Percentiles rank a stretch among this genome's conserved stretches.
These are phyloP conservation scores for Aspergillus steynii DNA, from an alignment of 495 filamentous ascomycete genomes.

Conservation along the genomic window DNA sequence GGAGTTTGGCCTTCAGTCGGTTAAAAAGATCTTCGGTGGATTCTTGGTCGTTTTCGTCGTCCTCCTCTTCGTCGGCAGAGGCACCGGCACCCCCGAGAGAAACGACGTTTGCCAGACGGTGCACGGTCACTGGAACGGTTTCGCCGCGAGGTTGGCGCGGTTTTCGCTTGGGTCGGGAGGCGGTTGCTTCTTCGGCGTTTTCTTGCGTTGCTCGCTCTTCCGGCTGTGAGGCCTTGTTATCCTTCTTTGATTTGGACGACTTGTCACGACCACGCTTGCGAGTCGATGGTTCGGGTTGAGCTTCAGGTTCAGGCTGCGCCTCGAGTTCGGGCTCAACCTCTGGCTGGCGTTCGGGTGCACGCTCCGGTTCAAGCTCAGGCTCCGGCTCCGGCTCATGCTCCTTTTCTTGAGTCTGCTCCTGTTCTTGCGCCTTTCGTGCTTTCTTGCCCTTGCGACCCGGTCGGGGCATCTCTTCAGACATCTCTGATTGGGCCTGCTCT, in stretches of 20 bases:
- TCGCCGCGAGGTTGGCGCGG: constrained; percentile 39
- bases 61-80: constrained; percentile 31
- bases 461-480: not conserved
- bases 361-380: constrained; percentile 3
- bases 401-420: constrained; percentile 3
- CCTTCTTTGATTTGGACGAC: constrained; percentile 18
- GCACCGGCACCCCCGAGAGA: constrained; percentile 28
- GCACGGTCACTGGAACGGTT: constrained; percentile 46
- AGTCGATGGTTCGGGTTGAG: constrained; percentile 14
- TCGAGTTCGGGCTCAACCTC: constrained; percentile 13
- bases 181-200: constrained; percentile 14
- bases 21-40: constrained; percentile 36
- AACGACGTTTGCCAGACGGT: constrained; percentile 41
- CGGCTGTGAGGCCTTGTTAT: constrained; percentile 14
- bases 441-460: not conserved
- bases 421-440: not conserved
- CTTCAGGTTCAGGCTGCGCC: constrained; percentile 7
- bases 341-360: constrained; percentile 5
- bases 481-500: constrained; percentile 1
- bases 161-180: constrained; percentile 20
- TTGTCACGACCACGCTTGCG: constrained; percentile 22
- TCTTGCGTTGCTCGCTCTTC: constrained; percentile 19
- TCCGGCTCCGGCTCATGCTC: constrained; percentile 15
- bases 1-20: constrained; percentile 35
- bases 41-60: constrained; percentile 8